A percentile compares a stretch with the other conserved stretches of the same genome.
phyloP scores from a whole-genome alignment of 345 rosid species.

The Aethionema arabicum region DNA sequence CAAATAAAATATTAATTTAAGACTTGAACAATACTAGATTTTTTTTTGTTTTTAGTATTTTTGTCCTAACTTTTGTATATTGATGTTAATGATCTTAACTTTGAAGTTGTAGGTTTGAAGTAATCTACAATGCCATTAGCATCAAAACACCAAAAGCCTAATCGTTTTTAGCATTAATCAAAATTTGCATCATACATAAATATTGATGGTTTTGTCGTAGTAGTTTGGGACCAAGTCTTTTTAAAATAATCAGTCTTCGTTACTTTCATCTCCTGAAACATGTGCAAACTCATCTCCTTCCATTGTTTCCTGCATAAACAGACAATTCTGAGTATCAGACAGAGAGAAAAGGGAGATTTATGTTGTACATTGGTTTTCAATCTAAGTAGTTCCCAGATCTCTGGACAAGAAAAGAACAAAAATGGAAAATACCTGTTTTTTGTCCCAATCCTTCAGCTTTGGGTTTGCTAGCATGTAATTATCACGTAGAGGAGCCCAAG shows the following conservation, averaged over 20 bases:
- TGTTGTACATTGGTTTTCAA: not conserved
- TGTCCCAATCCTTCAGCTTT: constrained; percentile 90
- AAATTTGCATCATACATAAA: constrained; percentile 6
- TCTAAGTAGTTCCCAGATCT: not conserved
- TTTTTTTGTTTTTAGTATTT: too few relatives aligned
- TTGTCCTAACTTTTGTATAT: too few relatives aligned
- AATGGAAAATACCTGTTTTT: constrained; percentile 54
- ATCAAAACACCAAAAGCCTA: too few relatives aligned
- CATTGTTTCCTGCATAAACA: constrained; percentile 47
- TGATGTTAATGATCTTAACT: not conserved
- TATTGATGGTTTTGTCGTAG: not conserved
- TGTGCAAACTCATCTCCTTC: constrained; percentile 47
- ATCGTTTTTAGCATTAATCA: constrained; percentile 2
- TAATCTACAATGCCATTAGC: not conserved
- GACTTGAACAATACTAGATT: too few relatives aligned
- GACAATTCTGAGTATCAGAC: not conserved
- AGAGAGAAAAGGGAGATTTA: not conserved
- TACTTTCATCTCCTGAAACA: constrained; percentile 55
- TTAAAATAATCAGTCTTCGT: constrained; percentile 28
- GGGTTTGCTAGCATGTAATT: constrained; percentile 88
- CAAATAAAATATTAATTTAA: too few relatives aligned
- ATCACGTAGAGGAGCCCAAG: constrained; percentile 94
- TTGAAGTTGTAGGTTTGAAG: not conserved
- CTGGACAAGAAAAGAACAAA: not conserved
- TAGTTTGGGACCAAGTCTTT: not conserved